Evolutionary conservation across 257 asterid species (phyloP), one percentile per base, ranked within the genome.

Genomic region (Fraxinus quadrangulata): DNA sequence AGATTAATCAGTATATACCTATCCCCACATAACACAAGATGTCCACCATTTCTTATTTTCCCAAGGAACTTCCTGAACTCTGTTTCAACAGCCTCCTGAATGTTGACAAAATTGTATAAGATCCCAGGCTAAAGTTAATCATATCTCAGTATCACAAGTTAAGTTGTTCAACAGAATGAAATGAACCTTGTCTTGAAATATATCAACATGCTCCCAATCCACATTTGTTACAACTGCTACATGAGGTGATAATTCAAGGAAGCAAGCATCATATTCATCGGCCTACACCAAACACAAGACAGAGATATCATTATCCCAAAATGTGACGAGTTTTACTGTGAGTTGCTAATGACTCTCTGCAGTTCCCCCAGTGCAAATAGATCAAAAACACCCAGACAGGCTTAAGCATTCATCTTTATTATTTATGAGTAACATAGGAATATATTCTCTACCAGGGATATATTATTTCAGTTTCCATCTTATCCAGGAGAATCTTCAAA

Each of bases 231-330:
- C 80, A 45, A 81, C 78, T 61, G 87, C 85, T 49, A 84, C 54
- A 75, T 59, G 81, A 75, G 85, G 86, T 31, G 81, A 77, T 73
- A 86, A 66, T 42, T 63, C 85, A 70, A 82, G 86, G 80, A 82
- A 84, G 82, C 90, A 86, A 74, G 81, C 74, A 75, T 86, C 85
- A 82, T 86, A 82, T 54, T 84, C 88, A 78, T 86, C 88, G 73
- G 85, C 90, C 88, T 82, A 54, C 77, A 82, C 40, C 37, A 75
- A 42, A 36, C 31, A 76, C 31, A 26, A 63, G 28, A 81, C 31
- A 45, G 31, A 51, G 28, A 66, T 71, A 72, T 47, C 40, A 79
- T 68, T 9, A 51, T 69, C 56, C 39, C 51, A 39, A 42, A 28
- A 30, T 30, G 21, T 76, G 68, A 73, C 5, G 51, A 69, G 11